Conservation (phyloP, 805 yeast species). For the Starmerella powellii region DNA sequence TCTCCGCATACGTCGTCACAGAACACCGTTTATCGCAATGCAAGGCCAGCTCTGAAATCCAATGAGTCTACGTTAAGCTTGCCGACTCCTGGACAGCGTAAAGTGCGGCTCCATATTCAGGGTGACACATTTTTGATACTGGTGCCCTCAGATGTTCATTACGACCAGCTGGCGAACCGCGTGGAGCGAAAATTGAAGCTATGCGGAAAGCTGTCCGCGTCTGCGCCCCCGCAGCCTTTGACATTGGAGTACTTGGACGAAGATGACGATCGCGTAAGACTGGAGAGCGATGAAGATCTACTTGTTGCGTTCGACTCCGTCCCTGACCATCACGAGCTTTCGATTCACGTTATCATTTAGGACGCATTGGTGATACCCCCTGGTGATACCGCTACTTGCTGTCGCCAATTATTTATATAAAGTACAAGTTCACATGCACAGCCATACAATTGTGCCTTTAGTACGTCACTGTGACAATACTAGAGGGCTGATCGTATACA, state of each 20-base stretch:
- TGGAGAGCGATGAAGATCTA: conserved; percentile 84
- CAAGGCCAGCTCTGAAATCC: conserved; percentile 3
- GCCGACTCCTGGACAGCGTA: conserved; percentile 21
- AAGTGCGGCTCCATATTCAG: conserved; percentile 28
- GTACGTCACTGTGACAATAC: too few relatives aligned
- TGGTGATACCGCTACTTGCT: too few relatives aligned
- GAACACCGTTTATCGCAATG: not conserved
- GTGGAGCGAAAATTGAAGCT: conserved; percentile 46
- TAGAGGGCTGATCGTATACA: too few relatives aligned
- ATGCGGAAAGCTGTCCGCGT: conserved; percentile 33
- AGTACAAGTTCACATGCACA: too few relatives aligned
- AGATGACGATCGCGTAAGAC: conserved; percentile 84
- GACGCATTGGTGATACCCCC: not conserved
- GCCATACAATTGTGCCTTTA: too few relatives aligned
- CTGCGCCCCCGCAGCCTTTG: conserved; percentile 30
- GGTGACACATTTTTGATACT: conserved; percentile 48
- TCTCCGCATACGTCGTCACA: conserved; percentile 2
- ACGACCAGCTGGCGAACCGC: conserved; percentile 43
- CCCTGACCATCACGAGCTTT: conserved; percentile 15
- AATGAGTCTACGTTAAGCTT: conserved; percentile 13
- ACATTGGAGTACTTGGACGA: conserved; percentile 80
- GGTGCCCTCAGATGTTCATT: conserved; percentile 42
- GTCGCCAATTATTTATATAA: too few relatives aligned
- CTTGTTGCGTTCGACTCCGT: conserved; percentile 51
- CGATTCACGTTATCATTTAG: conserved; percentile 10